Percentiles rank a stretch among this genome's conserved stretches.
Evolutionary conservation across 306 rosid species (phyloP).

Genomic region (Cucumis hystrix): DNA sequence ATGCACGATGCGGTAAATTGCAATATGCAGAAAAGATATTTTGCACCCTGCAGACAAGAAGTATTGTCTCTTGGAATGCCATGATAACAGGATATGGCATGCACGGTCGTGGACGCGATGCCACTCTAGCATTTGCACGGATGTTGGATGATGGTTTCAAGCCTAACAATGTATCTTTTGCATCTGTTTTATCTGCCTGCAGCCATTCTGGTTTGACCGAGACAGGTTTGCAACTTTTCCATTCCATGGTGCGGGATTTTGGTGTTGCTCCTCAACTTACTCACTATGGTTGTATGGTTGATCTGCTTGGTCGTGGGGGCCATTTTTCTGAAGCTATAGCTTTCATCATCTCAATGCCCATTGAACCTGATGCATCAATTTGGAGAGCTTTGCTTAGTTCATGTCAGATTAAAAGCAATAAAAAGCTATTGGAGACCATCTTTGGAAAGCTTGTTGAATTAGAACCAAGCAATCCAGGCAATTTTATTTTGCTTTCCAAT

Average conservation of each 20-base stretch:
- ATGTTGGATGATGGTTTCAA: conserved; percentile 25
- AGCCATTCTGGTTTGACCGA: conserved; percentile 34
- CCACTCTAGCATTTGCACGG: conserved; percentile 17
- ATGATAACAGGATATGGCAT: conserved; percentile 29
- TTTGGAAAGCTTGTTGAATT: conserved; percentile 29
- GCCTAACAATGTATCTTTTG: conserved; percentile 23
- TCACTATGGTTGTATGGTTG: conserved; percentile 38
- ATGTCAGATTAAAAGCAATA: conserved; percentile 16
- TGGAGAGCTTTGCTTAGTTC: conserved; percentile 45
- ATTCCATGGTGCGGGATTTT: conserved; percentile 23
- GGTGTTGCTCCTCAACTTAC: conserved; percentile 25
- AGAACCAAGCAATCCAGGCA: conserved; percentile 35
- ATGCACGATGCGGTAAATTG: conserved; percentile 32
- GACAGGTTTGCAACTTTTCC: conserved; percentile 25
- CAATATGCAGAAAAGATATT: conserved; percentile 28
- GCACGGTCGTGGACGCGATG: conserved; percentile 29
- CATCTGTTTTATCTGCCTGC: conserved; percentile 35
- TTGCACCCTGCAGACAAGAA: conserved; percentile 10
- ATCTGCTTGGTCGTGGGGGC: conserved; percentile 40
- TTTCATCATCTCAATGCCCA: conserved; percentile 24
- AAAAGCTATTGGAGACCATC: conserved; percentile 13
- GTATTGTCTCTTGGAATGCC: conserved; percentile 33
- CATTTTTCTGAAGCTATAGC: conserved; percentile 23
- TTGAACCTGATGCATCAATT: conserved; percentile 26
- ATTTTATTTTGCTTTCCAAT: conserved; percentile 30